Evolutionary conservation across 306 rosid species (phyloP).

Genomic region (Hippophae gyantsensis): DNA sequence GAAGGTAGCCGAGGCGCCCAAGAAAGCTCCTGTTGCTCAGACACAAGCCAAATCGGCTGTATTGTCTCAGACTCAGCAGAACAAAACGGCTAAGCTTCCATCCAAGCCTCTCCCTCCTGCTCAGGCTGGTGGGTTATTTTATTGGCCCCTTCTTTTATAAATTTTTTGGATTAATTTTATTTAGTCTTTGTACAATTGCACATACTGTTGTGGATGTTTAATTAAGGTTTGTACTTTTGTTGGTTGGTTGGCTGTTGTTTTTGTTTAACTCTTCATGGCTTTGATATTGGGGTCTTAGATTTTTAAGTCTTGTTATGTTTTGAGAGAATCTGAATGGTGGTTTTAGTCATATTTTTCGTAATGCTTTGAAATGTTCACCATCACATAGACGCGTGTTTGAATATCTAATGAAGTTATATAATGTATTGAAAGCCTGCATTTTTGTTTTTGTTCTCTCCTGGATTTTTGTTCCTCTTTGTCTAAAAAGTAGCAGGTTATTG

Average conservation of each 20-base stretch:
- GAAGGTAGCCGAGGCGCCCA: constrained; percentile 34
- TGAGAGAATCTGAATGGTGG: too few species aligned
- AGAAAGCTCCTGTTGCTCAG: constrained; percentile 25
- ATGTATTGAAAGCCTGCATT: too few species aligned
- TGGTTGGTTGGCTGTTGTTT: background rate
- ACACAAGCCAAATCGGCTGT: constrained; percentile 30
- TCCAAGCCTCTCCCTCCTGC: constrained; percentile 76
- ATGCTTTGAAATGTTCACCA: too few species aligned
- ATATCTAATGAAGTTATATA: too few species aligned
- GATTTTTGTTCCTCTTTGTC: too few species aligned
- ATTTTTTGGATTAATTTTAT: background rate
- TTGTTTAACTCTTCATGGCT: background rate
- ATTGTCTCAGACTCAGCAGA: constrained; percentile 23
- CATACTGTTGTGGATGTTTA: background rate
- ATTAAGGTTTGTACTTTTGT: background rate
- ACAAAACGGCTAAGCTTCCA: constrained; percentile 60
- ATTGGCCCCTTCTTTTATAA: background rate
- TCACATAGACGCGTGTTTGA: too few species aligned
- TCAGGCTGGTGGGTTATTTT: constrained; percentile 57
- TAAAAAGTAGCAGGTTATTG: too few species aligned
- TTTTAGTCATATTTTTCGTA: too few species aligned
- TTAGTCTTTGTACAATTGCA: background rate
- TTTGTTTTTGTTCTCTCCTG: too few species aligned
- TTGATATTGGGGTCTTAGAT: background rate
- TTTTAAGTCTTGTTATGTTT: background rate